Conservation (phyloP, 2,329 filamentous ascomycete species). For the Fusarium circinatum region DNA sequence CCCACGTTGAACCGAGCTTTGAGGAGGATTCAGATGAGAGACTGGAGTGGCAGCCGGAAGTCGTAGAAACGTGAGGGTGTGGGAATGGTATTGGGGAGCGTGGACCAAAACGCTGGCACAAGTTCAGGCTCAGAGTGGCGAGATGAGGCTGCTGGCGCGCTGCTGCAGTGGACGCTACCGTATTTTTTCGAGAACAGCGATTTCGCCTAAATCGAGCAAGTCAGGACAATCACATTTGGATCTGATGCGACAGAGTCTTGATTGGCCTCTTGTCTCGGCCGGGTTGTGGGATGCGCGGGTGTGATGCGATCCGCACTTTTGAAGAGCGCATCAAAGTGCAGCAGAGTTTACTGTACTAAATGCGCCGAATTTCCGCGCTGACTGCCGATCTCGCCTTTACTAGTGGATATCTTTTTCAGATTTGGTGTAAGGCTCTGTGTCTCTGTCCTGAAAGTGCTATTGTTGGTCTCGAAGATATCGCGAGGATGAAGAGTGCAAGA, state of each 20-base stretch:
- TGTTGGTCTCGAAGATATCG: neutral
- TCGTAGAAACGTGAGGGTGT: conserved; percentile 29
- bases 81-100: conserved; percentile 23
- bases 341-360: conserved; percentile 12
- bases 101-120: conserved; percentile 29
- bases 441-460: neutral
- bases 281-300: conserved; percentile 25
- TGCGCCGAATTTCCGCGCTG: conserved; percentile 34
- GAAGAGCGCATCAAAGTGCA: conserved; percentile 22
- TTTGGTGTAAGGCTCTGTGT: conserved; percentile 16
- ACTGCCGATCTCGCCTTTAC: conserved; percentile 31
- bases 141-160: conserved; percentile 35
- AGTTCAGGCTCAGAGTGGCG: conserved; percentile 31
- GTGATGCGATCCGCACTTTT: conserved; percentile 42
- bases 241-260: conserved; percentile 40
- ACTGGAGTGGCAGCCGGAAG: conserved; percentile 24
- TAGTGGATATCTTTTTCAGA: conserved; percentile 9
- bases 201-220: conserved; percentile 36
- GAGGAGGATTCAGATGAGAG: conserved; percentile 21
- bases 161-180: conserved; percentile 11
- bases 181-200: conserved; percentile 24
- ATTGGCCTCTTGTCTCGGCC: conserved; percentile 25
- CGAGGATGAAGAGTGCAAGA: conserved; percentile 3
- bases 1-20: conserved; percentile 27
- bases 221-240: conserved; percentile 28